Evolutionary conservation across 495 filamentous ascomycete genomes (phyloP).

Genomic region (Monascus purpureus): DNA sequence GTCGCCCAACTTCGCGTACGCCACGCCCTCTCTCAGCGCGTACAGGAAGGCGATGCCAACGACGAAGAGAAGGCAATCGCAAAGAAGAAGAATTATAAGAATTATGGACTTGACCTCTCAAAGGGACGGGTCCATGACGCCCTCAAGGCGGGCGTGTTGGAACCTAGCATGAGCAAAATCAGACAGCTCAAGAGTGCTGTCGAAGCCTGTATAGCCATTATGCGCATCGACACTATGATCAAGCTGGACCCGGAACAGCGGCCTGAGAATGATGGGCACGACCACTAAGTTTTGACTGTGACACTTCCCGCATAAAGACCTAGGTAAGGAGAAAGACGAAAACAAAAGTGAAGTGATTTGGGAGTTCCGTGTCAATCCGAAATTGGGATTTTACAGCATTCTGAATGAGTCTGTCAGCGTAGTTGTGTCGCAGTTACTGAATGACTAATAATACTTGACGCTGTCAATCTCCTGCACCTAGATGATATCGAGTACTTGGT

Average conservation of each 20-base stretch:
- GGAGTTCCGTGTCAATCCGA: too few species aligned
- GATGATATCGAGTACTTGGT: too few species aligned
- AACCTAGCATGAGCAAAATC: constrained; percentile 97
- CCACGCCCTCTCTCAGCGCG: constrained; percentile 86
- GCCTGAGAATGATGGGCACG: constrained; percentile 48
- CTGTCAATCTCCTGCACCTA: too few species aligned
- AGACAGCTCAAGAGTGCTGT: constrained; percentile 97
- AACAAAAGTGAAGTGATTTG: too few species aligned
- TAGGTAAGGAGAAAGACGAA: too few species aligned
- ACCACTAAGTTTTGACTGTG: too few species aligned
- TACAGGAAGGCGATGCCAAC: constrained; percentile 65
- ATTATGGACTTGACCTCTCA: constrained; percentile 85
- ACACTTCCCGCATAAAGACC: too few species aligned
- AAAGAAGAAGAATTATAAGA: constrained; percentile 92
- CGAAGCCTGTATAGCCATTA: constrained; percentile 97
- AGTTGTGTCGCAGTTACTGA: too few species aligned
- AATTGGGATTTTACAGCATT: too few species aligned
- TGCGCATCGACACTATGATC: constrained; percentile 99
- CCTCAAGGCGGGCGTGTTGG: constrained; percentile 87
- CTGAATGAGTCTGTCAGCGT: too few species aligned
- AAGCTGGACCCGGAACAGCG: constrained; percentile 88
- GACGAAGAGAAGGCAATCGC: constrained; percentile 78
- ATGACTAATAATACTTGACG: too few species aligned
- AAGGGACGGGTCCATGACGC: constrained; percentile 87
- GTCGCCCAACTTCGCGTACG: constrained; percentile 90